Evolutionary conservation across 2,329 filamentous ascomycete species (phyloP).

Genomic region (Lachnellula suecica): DNA sequence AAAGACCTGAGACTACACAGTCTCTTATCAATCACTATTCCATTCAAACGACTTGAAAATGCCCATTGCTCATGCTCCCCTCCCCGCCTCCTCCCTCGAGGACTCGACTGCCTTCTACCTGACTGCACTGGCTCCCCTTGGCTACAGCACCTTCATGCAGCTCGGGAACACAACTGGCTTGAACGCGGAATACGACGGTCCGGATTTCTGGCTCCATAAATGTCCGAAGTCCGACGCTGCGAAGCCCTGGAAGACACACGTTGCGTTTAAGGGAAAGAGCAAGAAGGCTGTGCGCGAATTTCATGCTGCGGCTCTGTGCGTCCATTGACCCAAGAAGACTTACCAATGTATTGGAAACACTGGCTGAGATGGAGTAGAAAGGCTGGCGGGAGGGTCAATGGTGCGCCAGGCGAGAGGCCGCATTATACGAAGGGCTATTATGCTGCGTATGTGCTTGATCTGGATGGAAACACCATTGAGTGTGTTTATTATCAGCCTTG

Average conservation of each 20-base stretch:
- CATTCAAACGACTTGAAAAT: no score
- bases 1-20: no score
- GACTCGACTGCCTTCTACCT: slow-evolving; percentile 13
- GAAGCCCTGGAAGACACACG: slow-evolving; percentile 2
- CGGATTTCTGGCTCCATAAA: slow-evolving; percentile 18
- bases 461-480: neutral
- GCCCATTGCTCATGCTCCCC: slow-evolving; percentile 17
- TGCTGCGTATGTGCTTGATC: neutral
- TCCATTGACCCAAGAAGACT: no score
- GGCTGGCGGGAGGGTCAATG: neutral
- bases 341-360: no score
- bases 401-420: neutral
- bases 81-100: slow-evolving; percentile 11
- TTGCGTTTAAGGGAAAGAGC: slow-evolving; percentile 11
- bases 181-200: slow-evolving; percentile 5
- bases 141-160: slow-evolving; percentile 10
- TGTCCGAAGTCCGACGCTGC: neutral
- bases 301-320: slow-evolving; percentile 12
- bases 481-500: neutral
- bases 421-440: neutral
- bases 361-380: neutral
- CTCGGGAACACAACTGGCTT: slow-evolving; percentile 5
- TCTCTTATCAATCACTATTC: no score
- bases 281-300: slow-evolving; percentile 10
- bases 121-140: slow-evolving; percentile 11